A percentile compares a stretch with the other conserved stretches of the same genome.
phyloP scores from a whole-genome alignment of 164 flowering plant genomes.

The Macadamia integrifolia region DNA sequence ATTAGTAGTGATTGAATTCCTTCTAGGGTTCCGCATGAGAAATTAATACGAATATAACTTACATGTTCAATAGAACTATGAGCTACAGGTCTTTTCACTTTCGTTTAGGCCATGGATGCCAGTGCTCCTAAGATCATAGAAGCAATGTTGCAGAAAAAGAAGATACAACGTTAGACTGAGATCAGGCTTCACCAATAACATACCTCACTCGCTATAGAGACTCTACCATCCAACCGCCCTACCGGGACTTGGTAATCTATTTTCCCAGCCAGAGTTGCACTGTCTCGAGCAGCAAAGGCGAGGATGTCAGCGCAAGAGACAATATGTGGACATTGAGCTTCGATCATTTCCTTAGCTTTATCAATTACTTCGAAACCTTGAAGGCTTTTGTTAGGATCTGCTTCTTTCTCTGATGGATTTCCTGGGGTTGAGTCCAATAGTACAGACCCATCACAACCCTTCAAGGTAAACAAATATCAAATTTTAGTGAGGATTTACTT shows the following conservation, averaged over 20 bases:
- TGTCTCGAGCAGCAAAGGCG: constrained; percentile 24
- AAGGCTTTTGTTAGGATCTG: constrained; percentile 13
- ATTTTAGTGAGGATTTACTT: background rate
- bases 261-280: constrained; percentile 3
- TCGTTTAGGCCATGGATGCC: too few species aligned
- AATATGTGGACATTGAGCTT: constrained; percentile 12
- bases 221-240: constrained; percentile 14
- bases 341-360: constrained; percentile 14
- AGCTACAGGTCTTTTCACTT: too few species aligned
- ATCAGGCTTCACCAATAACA: too few species aligned
- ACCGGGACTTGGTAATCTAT: constrained; percentile 11
- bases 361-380: constrained; percentile 17
- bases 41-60: too few species aligned
- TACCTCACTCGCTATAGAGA: constrained; percentile 7
- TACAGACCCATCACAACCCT: constrained; percentile 19
- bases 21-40: background rate
- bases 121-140: too few species aligned
- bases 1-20: too few species aligned
- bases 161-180: too few species aligned
- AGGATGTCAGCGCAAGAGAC: constrained; percentile 23
- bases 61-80: too few species aligned
- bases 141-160: too few species aligned
- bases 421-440: constrained; percentile 9
- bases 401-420: constrained; percentile 9
- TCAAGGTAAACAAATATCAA: background rate